Evolutionary conservation across 441 rosid genomes (phyloP).

Genomic region (Euphorbia corollata): DNA sequence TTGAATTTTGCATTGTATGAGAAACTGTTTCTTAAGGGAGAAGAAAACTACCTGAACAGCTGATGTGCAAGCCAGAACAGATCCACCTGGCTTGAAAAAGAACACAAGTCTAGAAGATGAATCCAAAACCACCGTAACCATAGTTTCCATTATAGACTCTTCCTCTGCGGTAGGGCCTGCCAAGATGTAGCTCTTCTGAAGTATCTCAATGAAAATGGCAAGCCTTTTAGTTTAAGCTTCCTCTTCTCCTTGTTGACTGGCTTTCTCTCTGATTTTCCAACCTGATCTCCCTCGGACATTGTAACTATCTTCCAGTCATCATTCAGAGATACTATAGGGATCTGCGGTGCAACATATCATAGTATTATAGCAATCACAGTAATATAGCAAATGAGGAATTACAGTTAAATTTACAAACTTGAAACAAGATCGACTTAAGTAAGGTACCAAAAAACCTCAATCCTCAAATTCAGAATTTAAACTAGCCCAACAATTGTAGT

Average conservation of each 20-base stretch:
- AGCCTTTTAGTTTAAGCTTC: conserved; percentile 52
- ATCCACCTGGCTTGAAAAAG: conserved; percentile 82
- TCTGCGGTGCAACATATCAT: conserved; percentile 49
- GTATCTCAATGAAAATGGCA: conserved; percentile 74
- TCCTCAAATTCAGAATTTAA: no score
- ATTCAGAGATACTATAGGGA: conserved; percentile 72
- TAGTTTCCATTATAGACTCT: conserved; percentile 79
- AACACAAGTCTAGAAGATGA: conserved; percentile 66
- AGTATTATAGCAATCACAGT: conserved; percentile 7
- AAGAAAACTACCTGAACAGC: conserved; percentile 53
- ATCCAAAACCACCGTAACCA: conserved; percentile 65
- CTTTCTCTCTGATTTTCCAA: conserved; percentile 38
- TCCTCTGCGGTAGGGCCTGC: conserved; percentile 89
- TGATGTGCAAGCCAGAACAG: conserved; percentile 54
- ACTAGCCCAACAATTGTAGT: no score
- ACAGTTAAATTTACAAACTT: neutral
- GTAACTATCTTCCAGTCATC: conserved; percentile 71
- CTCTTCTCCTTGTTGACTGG: conserved; percentile 68
- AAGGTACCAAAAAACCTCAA: no score
- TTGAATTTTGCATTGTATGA: conserved; percentile 19
- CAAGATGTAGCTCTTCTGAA: conserved; percentile 73
- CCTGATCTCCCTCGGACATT: conserved; percentile 37
- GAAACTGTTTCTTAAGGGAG: neutral
- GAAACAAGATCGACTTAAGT: neutral
- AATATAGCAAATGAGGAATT: conserved; percentile 6